phyloP scores from a whole-genome alignment of 108 stramenopile species.

The Fistulifera solaris region DNA sequence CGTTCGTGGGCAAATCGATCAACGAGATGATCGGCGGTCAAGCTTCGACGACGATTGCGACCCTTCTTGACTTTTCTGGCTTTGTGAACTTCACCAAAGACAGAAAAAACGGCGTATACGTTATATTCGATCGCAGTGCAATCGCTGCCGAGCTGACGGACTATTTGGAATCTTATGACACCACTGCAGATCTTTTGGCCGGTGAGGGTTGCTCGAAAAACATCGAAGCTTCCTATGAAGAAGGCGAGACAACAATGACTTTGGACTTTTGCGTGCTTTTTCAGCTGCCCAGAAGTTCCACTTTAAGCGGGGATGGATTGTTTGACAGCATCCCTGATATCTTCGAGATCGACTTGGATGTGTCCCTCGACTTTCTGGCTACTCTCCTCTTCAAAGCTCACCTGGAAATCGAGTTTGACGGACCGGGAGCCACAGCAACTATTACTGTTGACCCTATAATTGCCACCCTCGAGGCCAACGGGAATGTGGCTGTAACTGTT shows the following conservation, averaged over 20 bases:
- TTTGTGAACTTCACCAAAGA: not conserved
- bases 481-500: not conserved
- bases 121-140: not conserved
- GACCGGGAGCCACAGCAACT: not conserved
- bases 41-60: not conserved
- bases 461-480: not conserved
- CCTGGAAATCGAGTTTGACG: not conserved
- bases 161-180: not conserved
- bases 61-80: not conserved
- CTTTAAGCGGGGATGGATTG: not conserved
- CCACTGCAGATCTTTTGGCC: not conserved
- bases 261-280: not conserved
- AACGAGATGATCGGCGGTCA: not conserved
- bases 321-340: not conserved
- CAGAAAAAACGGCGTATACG: not conserved
- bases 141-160: not conserved
- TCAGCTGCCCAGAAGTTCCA: not conserved
- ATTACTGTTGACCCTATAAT: constrained; percentile 1
- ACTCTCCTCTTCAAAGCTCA: not conserved
- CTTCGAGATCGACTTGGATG: not conserved
- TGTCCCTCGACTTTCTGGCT: not conserved
- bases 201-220: not conserved
- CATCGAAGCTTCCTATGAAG: not conserved
- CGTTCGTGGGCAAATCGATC: not conserved
- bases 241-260: not conserved